These are phyloP conservation scores for Aspergillus japonicus DNA, from an alignment of 2,329 filamentous ascomycete genomes.

Conservation along the genomic window DNA sequence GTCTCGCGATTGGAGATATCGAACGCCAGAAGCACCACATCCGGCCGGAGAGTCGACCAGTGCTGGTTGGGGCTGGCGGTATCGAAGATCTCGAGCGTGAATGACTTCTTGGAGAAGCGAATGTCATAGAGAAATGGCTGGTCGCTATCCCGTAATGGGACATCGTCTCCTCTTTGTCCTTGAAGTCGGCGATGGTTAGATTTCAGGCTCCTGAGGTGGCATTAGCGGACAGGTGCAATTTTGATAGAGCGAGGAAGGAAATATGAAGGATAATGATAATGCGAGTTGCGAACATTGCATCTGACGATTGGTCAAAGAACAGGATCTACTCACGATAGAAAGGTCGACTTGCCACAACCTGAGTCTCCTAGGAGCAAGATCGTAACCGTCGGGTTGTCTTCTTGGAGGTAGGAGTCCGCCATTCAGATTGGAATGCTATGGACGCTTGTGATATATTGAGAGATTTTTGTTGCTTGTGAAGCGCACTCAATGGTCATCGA, in stretches of 20 bases:
- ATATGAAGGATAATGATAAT: too few relatives aligned
- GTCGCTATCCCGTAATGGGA: constrained; percentile 52
- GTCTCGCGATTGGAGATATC: constrained; percentile 55
- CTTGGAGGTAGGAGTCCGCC: constrained; percentile 4
- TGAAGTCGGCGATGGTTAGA: constrained; percentile 18
- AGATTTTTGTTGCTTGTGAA: background rate
- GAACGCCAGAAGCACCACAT: constrained; percentile 59
- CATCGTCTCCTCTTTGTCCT: constrained; percentile 30
- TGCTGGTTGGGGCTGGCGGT: constrained; percentile 55
- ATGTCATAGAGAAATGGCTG: constrained; percentile 62
- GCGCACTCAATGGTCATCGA: background rate
- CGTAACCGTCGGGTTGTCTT: constrained; percentile 26
- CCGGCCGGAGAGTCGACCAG: constrained; percentile 55
- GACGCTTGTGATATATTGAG: background rate
- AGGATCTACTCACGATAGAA: constrained; percentile 55
- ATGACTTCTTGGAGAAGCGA: constrained; percentile 54
- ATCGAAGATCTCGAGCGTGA: constrained; percentile 57
- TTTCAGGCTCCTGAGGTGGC: constrained; percentile 17
- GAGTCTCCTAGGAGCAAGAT: constrained; percentile 59
- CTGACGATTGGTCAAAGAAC: background rate
- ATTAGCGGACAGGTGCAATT: background rate
- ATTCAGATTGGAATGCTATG: constrained; percentile 2
- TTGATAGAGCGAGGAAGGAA: too few relatives aligned
- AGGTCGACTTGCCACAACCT: constrained; percentile 62
- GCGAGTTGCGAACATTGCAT: too few relatives aligned